A percentile compares a stretch with the other conserved stretches of the same genome.
phyloP scores from a whole-genome alignment of 768 basidiomycete species.

The Tylopilus sp. region DNA sequence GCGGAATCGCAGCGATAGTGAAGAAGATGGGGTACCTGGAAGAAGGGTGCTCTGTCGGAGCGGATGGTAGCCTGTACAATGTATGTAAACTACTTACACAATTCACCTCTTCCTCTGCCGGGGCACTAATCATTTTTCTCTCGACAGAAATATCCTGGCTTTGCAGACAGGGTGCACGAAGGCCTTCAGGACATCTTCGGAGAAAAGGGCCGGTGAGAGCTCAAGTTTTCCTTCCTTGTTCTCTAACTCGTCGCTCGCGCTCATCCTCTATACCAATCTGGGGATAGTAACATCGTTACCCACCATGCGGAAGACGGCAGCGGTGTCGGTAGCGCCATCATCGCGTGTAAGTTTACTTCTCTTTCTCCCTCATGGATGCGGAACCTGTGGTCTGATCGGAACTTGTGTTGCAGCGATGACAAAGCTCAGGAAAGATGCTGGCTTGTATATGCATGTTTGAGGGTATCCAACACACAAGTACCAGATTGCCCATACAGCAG shows the following conservation, averaged over 20 bases:
- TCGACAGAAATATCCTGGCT: conserved; percentile 93
- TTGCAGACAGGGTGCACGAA: conserved; percentile 89
- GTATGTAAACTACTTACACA: conserved; percentile 40
- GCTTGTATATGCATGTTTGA: conserved; percentile 52
- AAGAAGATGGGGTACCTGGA: conserved; percentile 93
- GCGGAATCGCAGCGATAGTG: conserved; percentile 96
- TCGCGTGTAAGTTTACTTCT: conserved; percentile 57
- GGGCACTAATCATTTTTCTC: neutral
- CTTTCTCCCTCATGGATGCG: neutral
- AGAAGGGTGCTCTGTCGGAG: conserved; percentile 84
- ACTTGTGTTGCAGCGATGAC: conserved; percentile 70
- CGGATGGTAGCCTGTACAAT: conserved; percentile 94
- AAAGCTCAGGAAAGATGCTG: conserved; percentile 69
- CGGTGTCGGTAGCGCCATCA: conserved; percentile 95
- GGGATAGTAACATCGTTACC: conserved; percentile 27
- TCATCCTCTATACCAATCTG: conserved; percentile 59
- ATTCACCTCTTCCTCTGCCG: neutral
- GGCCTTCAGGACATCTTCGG: conserved; percentile 94
- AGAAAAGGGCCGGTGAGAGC: conserved; percentile 82
- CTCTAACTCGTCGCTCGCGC: neutral
- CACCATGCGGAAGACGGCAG: conserved; percentile 52
- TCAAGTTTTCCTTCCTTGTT: neutral
- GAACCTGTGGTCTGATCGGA: neutral
- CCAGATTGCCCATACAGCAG: neutral
- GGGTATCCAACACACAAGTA: neutral